Evolutionary conservation across 208 protist genomes (phyloP).

Genomic region (Crithidia fasciculata): DNA sequence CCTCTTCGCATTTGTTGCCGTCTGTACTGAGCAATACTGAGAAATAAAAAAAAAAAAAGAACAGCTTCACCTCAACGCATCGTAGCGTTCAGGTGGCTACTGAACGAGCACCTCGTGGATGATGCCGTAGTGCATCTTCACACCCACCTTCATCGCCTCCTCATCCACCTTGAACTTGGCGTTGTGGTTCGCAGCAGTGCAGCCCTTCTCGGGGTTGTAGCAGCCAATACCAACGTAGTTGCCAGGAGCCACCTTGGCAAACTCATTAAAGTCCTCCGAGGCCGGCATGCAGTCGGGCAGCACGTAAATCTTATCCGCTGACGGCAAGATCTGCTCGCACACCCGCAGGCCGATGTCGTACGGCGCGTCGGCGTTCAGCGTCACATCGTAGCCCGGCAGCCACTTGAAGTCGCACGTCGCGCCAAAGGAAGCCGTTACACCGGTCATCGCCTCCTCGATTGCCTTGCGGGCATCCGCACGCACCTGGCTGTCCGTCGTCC

Average conservation of each 20-base stretch:
- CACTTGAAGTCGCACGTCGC: slow-evolving; percentile 38
- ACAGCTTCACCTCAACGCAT: not conserved
- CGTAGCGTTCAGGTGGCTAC: not conserved
- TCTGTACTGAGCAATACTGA: not conserved
- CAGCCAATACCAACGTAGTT: slow-evolving; percentile 58
- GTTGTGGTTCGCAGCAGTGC: slow-evolving; percentile 50
- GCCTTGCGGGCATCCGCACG: slow-evolving; percentile 31
- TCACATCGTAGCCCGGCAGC: slow-evolving; percentile 50
- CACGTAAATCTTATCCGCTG: slow-evolving; percentile 34
- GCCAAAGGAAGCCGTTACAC: slow-evolving; percentile 34
- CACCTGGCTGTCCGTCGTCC: slow-evolving; percentile 39
- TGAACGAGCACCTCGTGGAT: slow-evolving; percentile 25
- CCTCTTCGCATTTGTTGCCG: no score
- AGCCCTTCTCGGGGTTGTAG: slow-evolving; percentile 38
- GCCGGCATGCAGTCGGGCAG: slow-evolving; percentile 31
- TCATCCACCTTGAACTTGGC: slow-evolving; percentile 60
- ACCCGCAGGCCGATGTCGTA: slow-evolving; percentile 46
- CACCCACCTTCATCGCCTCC: slow-evolving; percentile 48
- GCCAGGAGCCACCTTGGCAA: slow-evolving; percentile 35
- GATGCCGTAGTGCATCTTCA: slow-evolving; percentile 38
- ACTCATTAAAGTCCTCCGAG: slow-evolving; percentile 61
- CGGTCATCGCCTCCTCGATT: slow-evolving; percentile 39
- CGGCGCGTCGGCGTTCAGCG: slow-evolving; percentile 44
- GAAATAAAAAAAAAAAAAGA: slow-evolving; percentile 1
- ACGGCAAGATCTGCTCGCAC: slow-evolving; percentile 32